phyloP scores from a whole-genome alignment of 2,329 filamentous ascomycete genomes.

The Aspergillus aculeatinus region DNA sequence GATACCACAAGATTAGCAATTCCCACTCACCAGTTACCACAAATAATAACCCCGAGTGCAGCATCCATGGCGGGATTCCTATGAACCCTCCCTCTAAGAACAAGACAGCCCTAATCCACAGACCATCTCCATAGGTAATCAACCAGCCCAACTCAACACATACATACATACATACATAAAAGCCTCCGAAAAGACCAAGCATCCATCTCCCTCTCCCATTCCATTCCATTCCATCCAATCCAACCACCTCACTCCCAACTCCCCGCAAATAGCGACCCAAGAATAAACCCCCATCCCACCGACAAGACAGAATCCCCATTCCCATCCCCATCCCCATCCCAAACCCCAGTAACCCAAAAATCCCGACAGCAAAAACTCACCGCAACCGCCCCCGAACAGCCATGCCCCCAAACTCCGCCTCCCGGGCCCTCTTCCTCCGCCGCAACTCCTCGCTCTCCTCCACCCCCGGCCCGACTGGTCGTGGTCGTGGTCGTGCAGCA shows the following conservation, averaged over 20 bases:
- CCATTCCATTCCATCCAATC: too few species aligned
- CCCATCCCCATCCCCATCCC: too few species aligned
- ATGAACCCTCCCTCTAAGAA: too few species aligned
- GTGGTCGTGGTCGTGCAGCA: not conserved
- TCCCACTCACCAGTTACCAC: not conserved
- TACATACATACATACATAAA: too few species aligned
- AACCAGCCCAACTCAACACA: too few species aligned
- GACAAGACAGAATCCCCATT: too few species aligned
- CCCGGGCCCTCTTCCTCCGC: slow-evolving; percentile 20
- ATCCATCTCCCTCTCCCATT: too few species aligned
- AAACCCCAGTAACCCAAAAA: not conserved
- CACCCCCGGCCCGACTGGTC: not conserved
- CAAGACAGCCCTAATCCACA: too few species aligned
- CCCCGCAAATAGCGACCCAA: not conserved
- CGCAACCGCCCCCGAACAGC: slow-evolving; percentile 31
- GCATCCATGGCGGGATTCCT: too few species aligned
- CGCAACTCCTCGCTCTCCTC: slow-evolving; percentile 19
- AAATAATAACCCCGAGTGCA: not conserved
- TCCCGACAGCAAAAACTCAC: not conserved
- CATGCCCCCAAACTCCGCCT: slow-evolving; percentile 35
- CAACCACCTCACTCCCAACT: too few species aligned
- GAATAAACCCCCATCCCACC: not conserved
- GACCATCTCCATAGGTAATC: too few species aligned
- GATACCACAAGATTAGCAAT: not conserved
- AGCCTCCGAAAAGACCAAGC: too few species aligned